Evolutionary conservation across 225 moss, liverwort and hornwort genomes (phyloP).

Genomic region (Physcomitrium patens): DNA sequence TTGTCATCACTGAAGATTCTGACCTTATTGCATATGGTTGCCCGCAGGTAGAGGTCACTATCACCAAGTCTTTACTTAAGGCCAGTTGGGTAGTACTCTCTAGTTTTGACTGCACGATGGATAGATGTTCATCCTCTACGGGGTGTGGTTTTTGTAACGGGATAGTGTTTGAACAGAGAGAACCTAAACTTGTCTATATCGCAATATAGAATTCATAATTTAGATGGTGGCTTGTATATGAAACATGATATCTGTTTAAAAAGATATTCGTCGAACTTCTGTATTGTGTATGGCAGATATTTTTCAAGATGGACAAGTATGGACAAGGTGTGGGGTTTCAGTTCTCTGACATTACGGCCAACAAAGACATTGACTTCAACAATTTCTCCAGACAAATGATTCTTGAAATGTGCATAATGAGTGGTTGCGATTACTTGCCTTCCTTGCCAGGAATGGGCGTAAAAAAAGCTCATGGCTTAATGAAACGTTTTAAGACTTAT

Average conservation of each 20-base stretch:
- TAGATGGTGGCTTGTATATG: neutral
- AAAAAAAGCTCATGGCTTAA: slow-evolving; percentile 75
- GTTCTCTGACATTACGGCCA: slow-evolving; percentile 62
- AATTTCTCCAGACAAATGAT: slow-evolving; percentile 92
- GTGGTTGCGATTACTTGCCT: slow-evolving; percentile 89
- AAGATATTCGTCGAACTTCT: slow-evolving; percentile 1
- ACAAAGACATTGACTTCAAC: slow-evolving; percentile 72
- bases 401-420: slow-evolving; percentile 95
- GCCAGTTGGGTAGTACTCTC: neutral
- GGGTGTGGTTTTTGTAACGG: neutral
- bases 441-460: slow-evolving; percentile 93
- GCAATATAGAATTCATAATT: neutral
- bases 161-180: neutral
- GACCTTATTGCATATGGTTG: slow-evolving; percentile 94
- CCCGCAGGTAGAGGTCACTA: slow-evolving; percentile 59
- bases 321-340: slow-evolving; percentile 94
- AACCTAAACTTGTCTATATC: neutral
- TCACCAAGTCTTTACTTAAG: neutral
- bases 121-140: neutral
- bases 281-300: slow-evolving; percentile 51
- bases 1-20: slow-evolving; percentile 94
- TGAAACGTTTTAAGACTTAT: slow-evolving; percentile 74
- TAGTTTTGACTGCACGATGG: neutral
- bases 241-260: neutral
- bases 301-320: slow-evolving; percentile 96